Evolutionary conservation across 1,139 yeast genomes (phyloP).

Genomic region (Blastobotrys capitulatus): DNA sequence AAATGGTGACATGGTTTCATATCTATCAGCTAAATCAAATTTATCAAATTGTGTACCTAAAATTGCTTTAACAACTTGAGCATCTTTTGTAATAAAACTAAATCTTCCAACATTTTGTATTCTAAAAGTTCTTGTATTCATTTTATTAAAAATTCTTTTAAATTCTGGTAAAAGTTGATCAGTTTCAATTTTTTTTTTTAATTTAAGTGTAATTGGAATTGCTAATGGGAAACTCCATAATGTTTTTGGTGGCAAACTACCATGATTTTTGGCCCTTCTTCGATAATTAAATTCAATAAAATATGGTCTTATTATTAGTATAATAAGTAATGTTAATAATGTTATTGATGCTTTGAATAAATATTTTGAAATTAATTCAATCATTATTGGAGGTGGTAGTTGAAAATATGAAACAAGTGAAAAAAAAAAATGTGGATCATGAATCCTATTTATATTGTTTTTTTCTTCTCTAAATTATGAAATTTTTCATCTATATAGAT

Average conservation of each 20-base stretch:
- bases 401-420: no score
- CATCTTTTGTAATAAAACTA: conserved; percentile 3
- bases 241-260: neutral
- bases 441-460: no score
- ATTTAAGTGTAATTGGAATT: neutral
- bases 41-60: conserved; percentile 43
- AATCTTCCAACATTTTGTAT: neutral
- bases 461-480: no score
- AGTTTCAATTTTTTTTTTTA: neutral
- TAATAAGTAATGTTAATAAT: no score
- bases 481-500: no score
- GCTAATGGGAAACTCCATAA: conserved; percentile 2
- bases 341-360: no score
- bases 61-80: conserved; percentile 39
- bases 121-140: neutral
- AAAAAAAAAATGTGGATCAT: no score
- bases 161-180: neutral
- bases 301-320: no score
- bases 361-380: no score
- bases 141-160: no score
- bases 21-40: conserved; percentile 49
- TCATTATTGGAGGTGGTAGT: no score
- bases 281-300: neutral
- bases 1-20: conserved; percentile 38
- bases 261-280: neutral